Percentiles rank a stretch among this genome's conserved stretches.
These are phyloP conservation scores for Trichoderma brevicompactum DNA, from an alignment of 2,329 filamentous ascomycete species.

Conservation along the genomic window DNA sequence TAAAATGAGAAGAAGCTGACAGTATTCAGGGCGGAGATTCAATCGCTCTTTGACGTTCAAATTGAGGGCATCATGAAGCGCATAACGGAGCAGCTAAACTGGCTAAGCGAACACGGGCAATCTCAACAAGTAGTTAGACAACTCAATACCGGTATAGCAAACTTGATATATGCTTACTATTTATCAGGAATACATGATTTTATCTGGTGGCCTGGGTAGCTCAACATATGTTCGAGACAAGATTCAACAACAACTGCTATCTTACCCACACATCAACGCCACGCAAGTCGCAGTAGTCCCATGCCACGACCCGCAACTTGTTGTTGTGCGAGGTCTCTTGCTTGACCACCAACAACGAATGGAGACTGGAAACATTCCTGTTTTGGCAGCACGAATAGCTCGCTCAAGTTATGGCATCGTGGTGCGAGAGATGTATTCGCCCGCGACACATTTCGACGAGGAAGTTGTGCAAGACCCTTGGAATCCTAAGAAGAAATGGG, in stretches of 20 bases:
- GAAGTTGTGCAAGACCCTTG: conserved; percentile 41
- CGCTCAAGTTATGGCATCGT: conserved; percentile 51
- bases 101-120: conserved; percentile 39
- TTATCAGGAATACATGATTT: not conserved
- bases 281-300: conserved; percentile 46
- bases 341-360: conserved; percentile 56
- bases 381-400: conserved; percentile 49
- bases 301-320: conserved; percentile 57
- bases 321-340: conserved; percentile 58
- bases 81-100: conserved; percentile 48
- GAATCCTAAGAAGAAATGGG: conserved; percentile 43
- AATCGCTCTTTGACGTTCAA: conserved; percentile 50
- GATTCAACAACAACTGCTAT: not conserved
- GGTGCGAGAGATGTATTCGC: conserved; percentile 44
- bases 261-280: conserved; percentile 44
- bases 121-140: conserved; percentile 43
- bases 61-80: conserved; percentile 46
- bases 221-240: not conserved
- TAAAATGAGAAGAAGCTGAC: not conserved
- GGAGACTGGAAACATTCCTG: conserved; percentile 45
- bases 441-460: conserved; percentile 43
- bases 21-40: conserved; percentile 46
- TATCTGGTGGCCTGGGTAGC: not conserved
- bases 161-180: not conserved
- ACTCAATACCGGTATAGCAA: rapidly evolving